These are phyloP conservation scores for Sabuloglossum arenarium DNA, from an alignment of 495 filamentous ascomycete genomes.

Conservation along the genomic window DNA sequence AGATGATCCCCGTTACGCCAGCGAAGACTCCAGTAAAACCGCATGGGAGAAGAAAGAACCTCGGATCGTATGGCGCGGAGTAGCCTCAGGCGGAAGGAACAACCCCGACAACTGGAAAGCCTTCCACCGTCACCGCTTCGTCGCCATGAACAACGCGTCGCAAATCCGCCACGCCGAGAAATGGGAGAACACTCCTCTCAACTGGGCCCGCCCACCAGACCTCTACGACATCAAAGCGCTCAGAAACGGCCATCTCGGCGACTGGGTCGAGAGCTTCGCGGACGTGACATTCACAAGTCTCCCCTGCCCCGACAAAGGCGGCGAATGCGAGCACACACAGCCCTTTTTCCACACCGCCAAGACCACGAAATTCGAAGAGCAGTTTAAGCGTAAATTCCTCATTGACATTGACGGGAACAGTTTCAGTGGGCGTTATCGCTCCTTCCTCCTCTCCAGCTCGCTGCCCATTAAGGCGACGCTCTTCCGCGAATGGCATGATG, in stretches of 20 bases:
- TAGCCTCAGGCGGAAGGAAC: slow-evolving; percentile 45
- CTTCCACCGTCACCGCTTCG: slow-evolving; percentile 57
- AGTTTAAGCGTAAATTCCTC: slow-evolving; percentile 18
- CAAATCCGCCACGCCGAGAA: slow-evolving; percentile 22
- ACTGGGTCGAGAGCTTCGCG: slow-evolving; percentile 16
- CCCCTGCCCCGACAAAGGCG: slow-evolving; percentile 8
- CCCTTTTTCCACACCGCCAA: slow-evolving; percentile 11
- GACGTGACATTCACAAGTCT: slow-evolving; percentile 11
- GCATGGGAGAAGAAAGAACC: slow-evolving; percentile 34
- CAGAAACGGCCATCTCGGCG: slow-evolving; percentile 8
- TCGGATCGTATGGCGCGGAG: slow-evolving; percentile 45
- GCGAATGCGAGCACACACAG: slow-evolving; percentile 13
- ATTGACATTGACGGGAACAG: slow-evolving; percentile 19
- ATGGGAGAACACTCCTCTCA: neutral
- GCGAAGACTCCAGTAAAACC: neutral
- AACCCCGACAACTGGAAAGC: slow-evolving; percentile 37
- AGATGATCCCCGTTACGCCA: slow-evolving; percentile 44
- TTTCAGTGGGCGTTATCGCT: slow-evolving; percentile 14
- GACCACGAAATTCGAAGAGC: slow-evolving; percentile 7
- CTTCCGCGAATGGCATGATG: slow-evolving; percentile 20
- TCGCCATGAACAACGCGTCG: slow-evolving; percentile 45
- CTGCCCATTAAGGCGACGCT: slow-evolving; percentile 19
- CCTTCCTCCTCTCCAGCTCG: slow-evolving; percentile 9
- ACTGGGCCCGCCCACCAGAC: slow-evolving; percentile 5
- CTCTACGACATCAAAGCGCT: slow-evolving; percentile 13